These are phyloP conservation scores for Luffa acutangula DNA, from an alignment of 306 rosid species.

Conservation along the genomic window DNA sequence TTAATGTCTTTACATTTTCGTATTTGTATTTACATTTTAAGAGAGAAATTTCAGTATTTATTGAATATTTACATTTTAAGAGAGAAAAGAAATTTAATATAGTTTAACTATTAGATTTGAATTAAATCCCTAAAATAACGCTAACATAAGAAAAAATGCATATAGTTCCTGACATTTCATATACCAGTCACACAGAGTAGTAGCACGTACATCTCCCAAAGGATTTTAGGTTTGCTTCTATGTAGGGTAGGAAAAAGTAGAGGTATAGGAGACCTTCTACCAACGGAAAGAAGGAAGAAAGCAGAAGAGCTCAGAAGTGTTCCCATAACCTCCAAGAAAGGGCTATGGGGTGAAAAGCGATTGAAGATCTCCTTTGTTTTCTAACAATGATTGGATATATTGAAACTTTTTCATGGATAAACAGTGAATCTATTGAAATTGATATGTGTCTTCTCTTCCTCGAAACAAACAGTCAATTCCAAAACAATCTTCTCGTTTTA, in stretches of 20 bases:
- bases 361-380: not conserved
- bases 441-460: not conserved
- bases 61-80: too few species aligned
- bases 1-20: not conserved
- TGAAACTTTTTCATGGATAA: not conserved
- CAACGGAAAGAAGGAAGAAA: not conserved
- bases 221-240: not conserved
- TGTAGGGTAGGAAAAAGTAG: not conserved
- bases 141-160: not conserved
- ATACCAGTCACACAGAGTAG: not conserved
- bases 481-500: not conserved
- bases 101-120: not conserved
- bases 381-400: not conserved
- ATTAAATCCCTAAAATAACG: not conserved
- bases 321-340: not conserved
- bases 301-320: not conserved
- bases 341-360: not conserved
- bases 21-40: too few species aligned
- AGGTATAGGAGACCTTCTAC: not conserved
- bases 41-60: too few species aligned
- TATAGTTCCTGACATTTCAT: not conserved
- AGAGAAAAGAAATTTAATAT: not conserved
- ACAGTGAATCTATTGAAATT: not conserved
- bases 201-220: not conserved
- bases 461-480: not conserved